Evolutionary conservation across 2,329 filamentous ascomycete species (phyloP), one percentile per base, ranked within the genome.

Genomic region (Microdochium trichocladiopsis): DNA sequence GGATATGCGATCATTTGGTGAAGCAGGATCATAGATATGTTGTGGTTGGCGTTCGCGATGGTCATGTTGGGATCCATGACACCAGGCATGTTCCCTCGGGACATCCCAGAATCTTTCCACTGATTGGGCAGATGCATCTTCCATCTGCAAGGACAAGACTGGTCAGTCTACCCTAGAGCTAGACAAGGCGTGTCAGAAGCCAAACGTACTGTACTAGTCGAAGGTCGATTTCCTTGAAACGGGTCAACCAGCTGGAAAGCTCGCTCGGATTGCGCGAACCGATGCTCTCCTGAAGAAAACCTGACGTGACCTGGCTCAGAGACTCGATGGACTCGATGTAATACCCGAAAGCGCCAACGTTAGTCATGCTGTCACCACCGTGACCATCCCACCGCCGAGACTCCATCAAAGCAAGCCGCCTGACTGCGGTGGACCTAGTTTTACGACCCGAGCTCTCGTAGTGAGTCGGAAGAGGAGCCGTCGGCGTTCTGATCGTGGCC

Each of bases 51-150:
- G 55, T 74, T 71, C 1, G 71, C 69, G 2, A 73, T 56, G 0
- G 70, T 71, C 12, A 73, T 60, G 49, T 76, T 76, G 4, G 72
- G 72, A 51, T 76, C 73, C 63, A 76, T 70, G 10, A 61, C 61
- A 16, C 62, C 61, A 49, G 33, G 33, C 33, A 37, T 37, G 14
- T 72, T 66, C 9, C 57, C 58, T 47, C 74, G 72, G 2, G 72
- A 57, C 6, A 69, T 71, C 22, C 72, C 69, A 1, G 66, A 65
- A 23, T 68, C 66, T 2, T 64, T 59, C 73, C 73, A 76, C 50
- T 67, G 66, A 47, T 68, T 66, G 0, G 73, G 73, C 0, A 76
- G 62, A 48, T 73, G 72, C 41, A 74, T 63, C 52, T 75, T 74
- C 73, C 73, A 75, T 48, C 69, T 71, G 23, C 4, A 16, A n/a